Evolutionary conservation across 2,329 filamentous ascomycete species (phyloP), one percentile per base, ranked within the genome.

Genomic region (Capronia americana): DNA sequence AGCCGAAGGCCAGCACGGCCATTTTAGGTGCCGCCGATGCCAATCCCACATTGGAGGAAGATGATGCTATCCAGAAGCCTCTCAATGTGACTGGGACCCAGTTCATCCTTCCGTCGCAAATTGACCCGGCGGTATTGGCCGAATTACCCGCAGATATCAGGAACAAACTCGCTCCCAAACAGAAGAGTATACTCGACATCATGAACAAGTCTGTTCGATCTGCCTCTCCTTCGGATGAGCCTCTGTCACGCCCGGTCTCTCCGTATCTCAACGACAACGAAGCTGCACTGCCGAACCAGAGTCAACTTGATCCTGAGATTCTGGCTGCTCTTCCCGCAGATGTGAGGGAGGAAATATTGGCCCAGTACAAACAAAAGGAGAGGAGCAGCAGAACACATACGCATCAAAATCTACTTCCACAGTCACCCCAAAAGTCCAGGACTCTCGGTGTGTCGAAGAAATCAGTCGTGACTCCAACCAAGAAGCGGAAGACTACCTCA

Each of bases 41-140:
- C 1, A 38, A 54, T 28, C 8, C 23, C 73, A 73, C 1, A 72
- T 77, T 11, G 73, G 73, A 34, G 65, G 74, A 41, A 73, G 75
- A 34, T 76, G 75, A 73, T 17, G n/a, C 48, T 12, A n/a, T 58
- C 10, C 53, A 63, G 38, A 70, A 57, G 50, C 67, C 89, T 1
- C 80, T 97, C 24, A 96, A 97, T 73, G 86, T 92, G 2, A 83
- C 88, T 2, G 92, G 94, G 1, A 97, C 94, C 0, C 95, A 99
- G 74, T 99, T 99, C 74, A 87, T 98, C 55, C 83, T 99, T 72
- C 95, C 95, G 20, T 78, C 78, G 0, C 92, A 97, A 71, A 86
- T 91, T 1, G 95, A 99, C 75, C 88, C 90, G 0, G 82, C 85
- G n/a, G 90, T 97, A 0, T 79, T 98, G 3, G 90, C 90, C 1